Conservation (phyloP, 441 rosid genomes). For the Bocquillonia castaneifolia region DNA sequence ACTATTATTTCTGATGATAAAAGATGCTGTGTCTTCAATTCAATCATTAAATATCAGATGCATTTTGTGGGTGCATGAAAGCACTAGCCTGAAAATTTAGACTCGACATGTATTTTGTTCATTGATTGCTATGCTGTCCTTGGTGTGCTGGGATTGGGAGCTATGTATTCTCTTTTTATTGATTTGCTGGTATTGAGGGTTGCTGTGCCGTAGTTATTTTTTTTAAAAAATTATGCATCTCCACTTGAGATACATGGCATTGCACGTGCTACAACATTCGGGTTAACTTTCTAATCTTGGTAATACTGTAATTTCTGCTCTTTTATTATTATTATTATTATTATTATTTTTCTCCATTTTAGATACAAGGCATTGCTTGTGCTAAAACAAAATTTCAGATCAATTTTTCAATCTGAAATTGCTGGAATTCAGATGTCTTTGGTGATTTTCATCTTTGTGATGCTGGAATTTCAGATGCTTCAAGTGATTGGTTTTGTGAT, state of each 20-base stretch:
- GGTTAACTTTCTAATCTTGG: too few relatives aligned
- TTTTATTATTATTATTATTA: too few relatives aligned
- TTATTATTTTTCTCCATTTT: too few relatives aligned
- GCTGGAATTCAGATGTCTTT: too few relatives aligned
- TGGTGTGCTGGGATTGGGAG: background rate
- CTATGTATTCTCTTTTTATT: too few relatives aligned
- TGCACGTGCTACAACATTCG: background rate
- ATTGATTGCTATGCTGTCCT: background rate
- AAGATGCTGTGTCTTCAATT: background rate
- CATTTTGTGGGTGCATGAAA: background rate
- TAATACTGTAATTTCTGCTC: too few relatives aligned
- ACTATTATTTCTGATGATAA: background rate
- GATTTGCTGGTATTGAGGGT: too few relatives aligned
- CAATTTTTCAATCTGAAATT: too few relatives aligned
- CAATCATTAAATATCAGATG: background rate
- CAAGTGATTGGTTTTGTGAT: conserved; percentile 12
- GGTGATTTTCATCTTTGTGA: conserved; percentile 15
- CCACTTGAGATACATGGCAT: background rate
- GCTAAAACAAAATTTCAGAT: too few relatives aligned
- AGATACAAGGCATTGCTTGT: too few relatives aligned
- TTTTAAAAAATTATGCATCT: background rate
- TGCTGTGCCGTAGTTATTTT: too few relatives aligned
- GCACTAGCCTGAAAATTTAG: background rate
- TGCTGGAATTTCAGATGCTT: conserved; percentile 6
- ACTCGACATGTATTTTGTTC: background rate